phyloP scores from a whole-genome alignment of 2,329 filamentous ascomycete genomes.

The Periconia digitata region DNA sequence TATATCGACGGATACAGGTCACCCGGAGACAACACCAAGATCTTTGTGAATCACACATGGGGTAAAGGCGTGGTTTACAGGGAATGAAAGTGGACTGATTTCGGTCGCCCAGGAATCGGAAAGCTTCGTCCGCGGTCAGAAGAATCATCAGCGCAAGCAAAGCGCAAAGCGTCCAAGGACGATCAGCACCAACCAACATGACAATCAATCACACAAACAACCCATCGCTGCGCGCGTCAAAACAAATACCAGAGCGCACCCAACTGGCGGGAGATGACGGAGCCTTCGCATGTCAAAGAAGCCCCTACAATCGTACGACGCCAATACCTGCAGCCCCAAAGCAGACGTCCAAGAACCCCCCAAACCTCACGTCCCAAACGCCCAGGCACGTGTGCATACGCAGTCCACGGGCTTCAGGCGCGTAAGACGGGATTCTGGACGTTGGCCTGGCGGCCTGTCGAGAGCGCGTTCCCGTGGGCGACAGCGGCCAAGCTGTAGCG shows the following conservation, averaged over 20 bases:
- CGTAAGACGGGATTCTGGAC: no score
- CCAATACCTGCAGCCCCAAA: background rate
- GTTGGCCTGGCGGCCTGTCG: no score
- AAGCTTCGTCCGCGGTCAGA: background rate
- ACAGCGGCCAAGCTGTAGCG: background rate
- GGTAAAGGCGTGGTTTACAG: background rate
- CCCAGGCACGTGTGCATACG: background rate
- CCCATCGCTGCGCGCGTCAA: background rate
- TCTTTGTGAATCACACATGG: background rate
- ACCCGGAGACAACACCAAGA: background rate
- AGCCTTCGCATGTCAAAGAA: background rate
- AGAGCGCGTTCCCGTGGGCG: background rate
- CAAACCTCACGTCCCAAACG: background rate
- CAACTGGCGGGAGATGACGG: background rate
- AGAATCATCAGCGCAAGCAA: background rate
- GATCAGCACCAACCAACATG: background rate
- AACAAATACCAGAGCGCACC: background rate
- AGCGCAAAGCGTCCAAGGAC: background rate
- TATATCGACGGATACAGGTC: background rate
- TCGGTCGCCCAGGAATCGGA: background rate
- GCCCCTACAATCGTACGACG: background rate
- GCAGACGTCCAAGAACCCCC: background rate
- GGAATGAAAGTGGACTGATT: background rate
- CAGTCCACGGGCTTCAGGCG: background rate
- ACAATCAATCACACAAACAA: no score